Evolutionary conservation across 2,329 filamentous ascomycete genomes (phyloP), one percentile per base, ranked within the genome.

Genomic region (Penicillium sumatraense): DNA sequence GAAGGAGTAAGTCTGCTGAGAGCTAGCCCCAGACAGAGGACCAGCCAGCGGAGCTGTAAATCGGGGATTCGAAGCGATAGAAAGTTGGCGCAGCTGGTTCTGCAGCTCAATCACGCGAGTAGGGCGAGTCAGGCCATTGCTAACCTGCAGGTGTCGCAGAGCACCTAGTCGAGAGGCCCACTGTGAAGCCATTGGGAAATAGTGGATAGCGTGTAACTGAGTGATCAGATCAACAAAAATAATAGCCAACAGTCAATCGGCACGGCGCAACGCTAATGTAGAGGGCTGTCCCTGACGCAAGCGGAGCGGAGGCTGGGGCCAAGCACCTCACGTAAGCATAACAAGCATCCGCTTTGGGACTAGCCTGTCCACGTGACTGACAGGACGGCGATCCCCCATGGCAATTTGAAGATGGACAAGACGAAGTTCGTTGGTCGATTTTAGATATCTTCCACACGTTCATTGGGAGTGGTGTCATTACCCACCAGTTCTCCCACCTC

Each of bases 171-270:
- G 68, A 53, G 63, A 65, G 51, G 66, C 65, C 31, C 72, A 57
- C 53, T 66, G 68, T 21, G 69, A 61, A 64, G 66, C 59, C 74
- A 76, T 76, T 24, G 51, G 56, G 31, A 50, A 42, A 20, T 29
- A 36, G 27, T 27, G 3, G 20, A 31, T 42, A 45, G 35, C 18
- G 21, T 26, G 35, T 44, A 33, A 38, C 8, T 16, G 11, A 26
- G 23, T 16, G 24, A 7, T 21, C 11, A 27, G 18, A n/a, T 35
- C 18, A 57, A 31, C 31, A 20, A 20, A 38, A 35, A 23, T 3
- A 31, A 16, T 35, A 23, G 47, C 49, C 21, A 23, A 16, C 21
- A 23, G n/a, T 13, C 18, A 41, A 53, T 35, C 29, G 41, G 33
- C 31, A 46, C 36, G 55, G 48, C 20, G 27, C 42, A 46, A 46